These are phyloP conservation scores for Fistulifera pelliculosa DNA, from an alignment of 108 stramenopile species.

Conservation along the genomic window DNA sequence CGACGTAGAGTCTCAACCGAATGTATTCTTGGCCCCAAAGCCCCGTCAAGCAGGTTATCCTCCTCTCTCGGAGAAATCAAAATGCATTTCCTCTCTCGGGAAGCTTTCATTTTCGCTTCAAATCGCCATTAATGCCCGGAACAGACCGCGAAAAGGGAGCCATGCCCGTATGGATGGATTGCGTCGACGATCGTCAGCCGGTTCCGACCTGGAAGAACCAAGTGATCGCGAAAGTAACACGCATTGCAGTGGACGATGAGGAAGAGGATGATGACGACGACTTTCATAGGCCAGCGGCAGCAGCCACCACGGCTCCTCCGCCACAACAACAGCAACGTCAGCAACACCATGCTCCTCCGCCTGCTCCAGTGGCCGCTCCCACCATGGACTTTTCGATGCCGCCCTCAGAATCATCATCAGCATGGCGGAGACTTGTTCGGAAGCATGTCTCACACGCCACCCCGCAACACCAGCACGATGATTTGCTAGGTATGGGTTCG, in stretches of 20 bases:
- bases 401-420: constrained; percentile 1
- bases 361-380: constrained; percentile 24
- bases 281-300: constrained; percentile 20
- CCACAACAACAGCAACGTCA: background rate
- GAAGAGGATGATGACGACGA: constrained; percentile 63
- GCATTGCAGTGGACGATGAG: constrained; percentile 57
- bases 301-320: constrained; percentile 7
- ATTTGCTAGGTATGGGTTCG: constrained; percentile 75
- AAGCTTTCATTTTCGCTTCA: constrained; percentile 94
- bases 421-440: background rate
- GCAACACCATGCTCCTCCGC: constrained; percentile 14
- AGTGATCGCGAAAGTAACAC: constrained; percentile 74
- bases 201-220: constrained; percentile 66
- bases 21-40: constrained; percentile 88
- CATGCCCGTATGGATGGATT: constrained; percentile 86
- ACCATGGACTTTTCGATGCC: constrained; percentile 48
- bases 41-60: constrained; percentile 60
- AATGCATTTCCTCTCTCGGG: constrained; percentile 89
- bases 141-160: constrained; percentile 71
- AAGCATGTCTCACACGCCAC: background rate
- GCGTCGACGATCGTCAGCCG: constrained; percentile 56
- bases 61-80: constrained; percentile 75
- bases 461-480: constrained; percentile 32
- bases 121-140: constrained; percentile 75
- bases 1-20: constrained; percentile 80